Evolutionary conservation across 192 early-diverging fungal species (phyloP).

Genomic region (Coemansia sp.): DNA sequence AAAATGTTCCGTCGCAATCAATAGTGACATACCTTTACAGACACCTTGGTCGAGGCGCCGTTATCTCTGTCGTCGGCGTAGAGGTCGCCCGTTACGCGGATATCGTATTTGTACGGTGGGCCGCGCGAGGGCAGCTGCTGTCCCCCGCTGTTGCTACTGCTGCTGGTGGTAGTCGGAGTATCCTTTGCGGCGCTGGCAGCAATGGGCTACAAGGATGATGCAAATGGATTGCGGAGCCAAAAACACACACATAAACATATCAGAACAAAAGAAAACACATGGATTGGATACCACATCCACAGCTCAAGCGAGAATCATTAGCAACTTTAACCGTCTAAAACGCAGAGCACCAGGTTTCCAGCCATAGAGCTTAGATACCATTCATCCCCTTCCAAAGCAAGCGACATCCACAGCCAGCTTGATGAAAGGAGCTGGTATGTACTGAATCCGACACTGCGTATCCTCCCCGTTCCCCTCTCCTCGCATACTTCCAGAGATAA

Average conservation of each 20-base stretch:
- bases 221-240: no score
- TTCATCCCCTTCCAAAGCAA: no score
- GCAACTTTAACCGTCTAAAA: neutral
- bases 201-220: conserved; percentile 24
- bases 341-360: neutral
- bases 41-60: conserved; percentile 50
- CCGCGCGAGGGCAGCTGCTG: conserved; percentile 7
- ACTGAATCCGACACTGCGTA: neutral
- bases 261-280: neutral
- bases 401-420: neutral
- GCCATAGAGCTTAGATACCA: neutral
- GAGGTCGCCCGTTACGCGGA: conserved; percentile 54
- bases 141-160: neutral
- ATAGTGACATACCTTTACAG: conserved; percentile 49
- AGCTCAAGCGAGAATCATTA: neutral
- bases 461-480: neutral
- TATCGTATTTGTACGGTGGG: conserved; percentile 55
- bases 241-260: no score
- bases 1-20: neutral
- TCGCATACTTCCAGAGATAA: no score
- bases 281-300: neutral
- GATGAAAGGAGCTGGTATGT: neutral
- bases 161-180: neutral
- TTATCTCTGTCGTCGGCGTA: conserved; percentile 35
- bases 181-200: conserved; percentile 9